These are phyloP conservation scores for Erysimum pusillum DNA, from an alignment of 441 rosid species.

Conservation along the genomic window DNA sequence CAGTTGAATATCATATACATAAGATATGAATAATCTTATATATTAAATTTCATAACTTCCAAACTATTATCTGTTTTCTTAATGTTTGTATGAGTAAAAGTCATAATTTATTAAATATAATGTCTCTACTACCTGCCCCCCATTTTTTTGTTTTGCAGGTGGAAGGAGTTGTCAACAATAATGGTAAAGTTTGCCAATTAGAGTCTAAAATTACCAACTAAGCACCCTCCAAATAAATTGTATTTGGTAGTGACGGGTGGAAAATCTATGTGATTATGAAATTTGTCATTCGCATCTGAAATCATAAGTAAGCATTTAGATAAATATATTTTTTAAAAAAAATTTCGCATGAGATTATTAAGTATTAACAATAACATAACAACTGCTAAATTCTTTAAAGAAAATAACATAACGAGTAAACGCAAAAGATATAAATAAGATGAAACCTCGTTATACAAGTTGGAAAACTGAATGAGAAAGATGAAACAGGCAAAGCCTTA, in stretches of 20 bases:
- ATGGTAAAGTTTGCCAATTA: constrained; percentile 33
- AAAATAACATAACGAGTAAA: too few species aligned
- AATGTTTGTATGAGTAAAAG: constrained; percentile 25
- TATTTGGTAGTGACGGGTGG: constrained; percentile 32
- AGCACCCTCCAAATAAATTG: background rate
- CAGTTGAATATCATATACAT: background rate
- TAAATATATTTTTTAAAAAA: background rate
- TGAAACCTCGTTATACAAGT: background rate
- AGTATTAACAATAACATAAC: too few species aligned
- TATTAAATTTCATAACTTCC: constrained; percentile 36
- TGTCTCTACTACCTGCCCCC: constrained; percentile 33
- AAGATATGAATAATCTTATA: background rate
- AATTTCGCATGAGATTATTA: background rate
- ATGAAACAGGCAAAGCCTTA: too few species aligned
- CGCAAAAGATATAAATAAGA: too few species aligned
- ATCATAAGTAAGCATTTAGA: constrained; percentile 2
- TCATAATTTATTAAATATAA: constrained; percentile 16
- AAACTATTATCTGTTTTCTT: constrained; percentile 37
- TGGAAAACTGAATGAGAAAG: background rate
- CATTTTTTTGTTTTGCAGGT: constrained; percentile 7
- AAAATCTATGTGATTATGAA: constrained; percentile 4
- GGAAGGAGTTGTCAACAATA: constrained; percentile 37
- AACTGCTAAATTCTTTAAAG: too few species aligned
- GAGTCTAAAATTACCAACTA: constrained; percentile 30
- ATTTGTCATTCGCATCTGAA: background rate